phyloP scores from a whole-genome alignment of 306 rosid genomes.

The Canavalia gladiata region DNA sequence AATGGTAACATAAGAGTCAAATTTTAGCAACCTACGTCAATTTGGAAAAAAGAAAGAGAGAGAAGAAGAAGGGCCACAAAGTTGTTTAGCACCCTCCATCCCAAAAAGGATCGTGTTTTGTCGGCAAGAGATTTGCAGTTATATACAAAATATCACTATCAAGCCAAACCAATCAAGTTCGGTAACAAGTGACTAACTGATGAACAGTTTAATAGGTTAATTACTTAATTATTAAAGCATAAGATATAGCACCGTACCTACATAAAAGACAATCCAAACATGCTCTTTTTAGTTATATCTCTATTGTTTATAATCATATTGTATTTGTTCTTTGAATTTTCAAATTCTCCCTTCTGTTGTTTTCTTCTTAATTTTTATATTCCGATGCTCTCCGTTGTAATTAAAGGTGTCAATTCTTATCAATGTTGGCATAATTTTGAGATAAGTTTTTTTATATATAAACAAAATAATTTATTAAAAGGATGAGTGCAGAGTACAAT shows the following conservation, averaged over 20 bases:
- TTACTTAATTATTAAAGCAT: constrained; percentile 1
- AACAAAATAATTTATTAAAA: too few relatives aligned
- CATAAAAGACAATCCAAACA: constrained; percentile 10
- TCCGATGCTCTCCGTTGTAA: background rate
- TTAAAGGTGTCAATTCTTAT: too few relatives aligned
- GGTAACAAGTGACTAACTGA: constrained; percentile 11
- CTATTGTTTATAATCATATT: too few relatives aligned
- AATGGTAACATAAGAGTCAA: constrained; percentile 26
- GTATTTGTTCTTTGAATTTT: background rate
- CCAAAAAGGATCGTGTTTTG: constrained; percentile 23
- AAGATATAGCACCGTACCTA: background rate
- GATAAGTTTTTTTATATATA: too few relatives aligned
- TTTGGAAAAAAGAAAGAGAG: background rate
- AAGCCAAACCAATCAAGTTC: constrained; percentile 12
- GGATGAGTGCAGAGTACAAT: too few relatives aligned
- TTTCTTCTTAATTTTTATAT: too few relatives aligned
- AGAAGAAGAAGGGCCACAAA: background rate
- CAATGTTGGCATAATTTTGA: too few relatives aligned
- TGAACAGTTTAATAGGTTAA: constrained; percentile 1
- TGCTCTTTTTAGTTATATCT: background rate
- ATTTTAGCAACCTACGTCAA: constrained; percentile 28
- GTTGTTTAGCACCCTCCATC: constrained; percentile 22
- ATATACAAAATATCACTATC: constrained; percentile 29
- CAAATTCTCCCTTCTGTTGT: background rate
- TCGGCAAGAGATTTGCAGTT: constrained; percentile 31